Evolutionary conservation across 202 grass and related monocot species (phyloP), one percentile per base, ranked within the genome.

Genomic region (Carex arenaria): DNA sequence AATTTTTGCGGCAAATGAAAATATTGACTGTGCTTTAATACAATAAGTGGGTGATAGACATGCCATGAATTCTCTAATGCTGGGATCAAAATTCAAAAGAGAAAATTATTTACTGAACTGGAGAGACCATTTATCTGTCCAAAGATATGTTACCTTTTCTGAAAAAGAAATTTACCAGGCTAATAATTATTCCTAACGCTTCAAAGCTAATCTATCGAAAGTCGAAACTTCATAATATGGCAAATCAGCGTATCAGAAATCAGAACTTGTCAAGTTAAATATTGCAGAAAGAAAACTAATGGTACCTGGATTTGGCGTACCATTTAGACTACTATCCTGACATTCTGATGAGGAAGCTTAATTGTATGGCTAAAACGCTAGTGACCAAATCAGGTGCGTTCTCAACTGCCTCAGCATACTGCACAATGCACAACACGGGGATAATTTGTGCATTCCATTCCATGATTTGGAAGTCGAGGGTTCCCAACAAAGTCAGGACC

Each of bases 151-250:
- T 26, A 72, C 38, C 67, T 49, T 51, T 36, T 72, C 26, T 51
- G 18, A 72, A 49, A 52, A 51, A 73, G 11, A 28, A 52, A 53
- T 15, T 43, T 42, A 43, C 18, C 36, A 34, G 63, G 28, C 19
- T 20, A 73, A 73, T 53, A 12, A 73, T 73, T 28, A 53, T 73
- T 51, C 70, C 45, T 26, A 73, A 51, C 70, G 22, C 70, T 73
- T 73, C 70, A 72, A 10, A 69, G 36, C 34, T 26, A 26, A 42
- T 9, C 34, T 36, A 4, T 42, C 4, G 7, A 1, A 30, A 22
- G 67, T 43, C 34, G 12, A 73, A 73, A 49, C 40, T 19, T 73
- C 70, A 45, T 14, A 73, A 73, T 73, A 73, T 26, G 45, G 71
- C 5, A 74, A 54, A 74, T 30, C 47, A 74, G 12, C 20, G 47